phyloP scores from a whole-genome alignment of 108 stramenopile genomes.

The Nannochloropsis oceanica region DNA sequence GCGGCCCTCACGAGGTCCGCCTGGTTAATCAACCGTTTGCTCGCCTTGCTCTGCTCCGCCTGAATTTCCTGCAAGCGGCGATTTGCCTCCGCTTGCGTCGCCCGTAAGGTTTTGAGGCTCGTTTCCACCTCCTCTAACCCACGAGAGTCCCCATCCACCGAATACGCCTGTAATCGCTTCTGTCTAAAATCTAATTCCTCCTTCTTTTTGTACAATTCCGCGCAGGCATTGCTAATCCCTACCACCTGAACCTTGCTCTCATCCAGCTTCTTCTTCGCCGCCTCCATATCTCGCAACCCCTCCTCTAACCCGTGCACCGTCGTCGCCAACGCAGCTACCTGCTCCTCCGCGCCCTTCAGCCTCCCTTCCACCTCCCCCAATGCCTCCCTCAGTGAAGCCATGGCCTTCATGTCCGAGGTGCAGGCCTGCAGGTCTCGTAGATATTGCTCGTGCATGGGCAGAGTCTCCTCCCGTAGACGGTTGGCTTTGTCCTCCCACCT shows the following conservation, averaged over 20 bases:
- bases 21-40: background rate
- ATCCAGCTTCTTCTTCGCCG: background rate
- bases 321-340: background rate
- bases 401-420: background rate
- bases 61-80: constrained; percentile 1
- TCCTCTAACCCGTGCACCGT: background rate
- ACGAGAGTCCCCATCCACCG: background rate
- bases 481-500: background rate
- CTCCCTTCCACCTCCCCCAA: background rate
- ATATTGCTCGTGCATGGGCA: background rate
- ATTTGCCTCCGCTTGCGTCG: background rate
- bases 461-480: background rate
- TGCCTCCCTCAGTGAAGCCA: background rate
- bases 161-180: background rate
- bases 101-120: background rate
- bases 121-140: background rate
- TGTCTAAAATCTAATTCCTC: background rate
- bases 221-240: background rate
- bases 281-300: constrained; percentile 11
- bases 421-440: background rate
- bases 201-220: background rate
- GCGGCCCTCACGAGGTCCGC: background rate
- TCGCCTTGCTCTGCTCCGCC: background rate
- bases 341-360: constrained; percentile 5
- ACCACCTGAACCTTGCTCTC: background rate